Base-by-base conservation (phyloP, 352 stramenopile species). In the Phytophthora foliorum region DNA sequence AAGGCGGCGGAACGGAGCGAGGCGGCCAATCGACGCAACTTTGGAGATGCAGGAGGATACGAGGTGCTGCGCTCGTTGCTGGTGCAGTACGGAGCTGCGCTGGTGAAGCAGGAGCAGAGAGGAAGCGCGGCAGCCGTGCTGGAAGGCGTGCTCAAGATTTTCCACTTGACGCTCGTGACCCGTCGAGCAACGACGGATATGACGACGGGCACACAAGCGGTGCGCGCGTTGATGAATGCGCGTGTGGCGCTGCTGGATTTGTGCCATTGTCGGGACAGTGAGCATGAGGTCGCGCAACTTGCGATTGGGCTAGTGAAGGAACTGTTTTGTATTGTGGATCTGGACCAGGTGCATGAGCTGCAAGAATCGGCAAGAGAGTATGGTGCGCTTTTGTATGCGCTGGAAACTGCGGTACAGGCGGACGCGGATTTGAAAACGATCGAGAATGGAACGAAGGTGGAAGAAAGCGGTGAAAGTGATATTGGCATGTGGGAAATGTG, bases 301-400 rank as follows among this genome's bases (percentile, higher is more conserved):
- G 84, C 84, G 8, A 81, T 87, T 56, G 82, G 91, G 44, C 61
- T 96, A 39, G 82, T 96, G 19, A 85, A 86, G 38, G 88, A 94
- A 55, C 62, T 96, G 0, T 96, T 94, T 58, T 73, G 80, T 16
- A 78, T 85, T 38, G 85, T 89, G 42, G 82, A 93, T 61, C 53
- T 93, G 13, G 77, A 91, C 39, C 85, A 94, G 53, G 83, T 93
- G 7, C 86, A 93, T 36, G 80, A 93, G 17, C 48, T 96, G 9
- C 88, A 96, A 63, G 88, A 96, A 44, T 82, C 86, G 3, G 88
- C 86, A 34, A 67, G 88, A 48, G 86, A 94, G 39, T 93, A 91
- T 53, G 88, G 88, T 16, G 85, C 85, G 6, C 52, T 96, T 14
- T 58, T 96, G 42, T 93, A 93, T 52, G 82, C 84, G 29, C 63